These are phyloP conservation scores for Lactifluus subvellereus DNA, from an alignment of 768 basidiomycete genomes.

Conservation along the genomic window DNA sequence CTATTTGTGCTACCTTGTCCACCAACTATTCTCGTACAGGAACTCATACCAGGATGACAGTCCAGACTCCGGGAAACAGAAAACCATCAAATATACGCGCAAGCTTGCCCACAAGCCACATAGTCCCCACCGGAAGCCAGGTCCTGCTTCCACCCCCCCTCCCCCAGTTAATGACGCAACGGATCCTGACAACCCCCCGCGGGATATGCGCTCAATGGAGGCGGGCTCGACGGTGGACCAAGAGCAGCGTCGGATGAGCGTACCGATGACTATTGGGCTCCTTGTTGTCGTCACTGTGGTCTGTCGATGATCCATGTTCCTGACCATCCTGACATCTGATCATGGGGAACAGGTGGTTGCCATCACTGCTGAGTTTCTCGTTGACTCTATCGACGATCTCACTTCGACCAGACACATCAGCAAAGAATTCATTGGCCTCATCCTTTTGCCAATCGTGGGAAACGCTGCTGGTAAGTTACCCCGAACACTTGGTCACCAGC, in stretches of 20 bases:
- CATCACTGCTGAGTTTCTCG: constrained; percentile 57
- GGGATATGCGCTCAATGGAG: constrained; percentile 4
- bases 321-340: background rate
- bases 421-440: constrained; percentile 81
- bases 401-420: constrained; percentile 51
- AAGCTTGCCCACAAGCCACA: constrained; percentile 5
- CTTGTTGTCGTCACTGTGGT: constrained; percentile 38
- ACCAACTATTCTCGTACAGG: constrained; percentile 53
- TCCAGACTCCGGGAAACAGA: background rate
- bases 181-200: background rate
- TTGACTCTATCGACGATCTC: constrained; percentile 76
- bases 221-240: constrained; percentile 22
- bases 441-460: constrained; percentile 86
- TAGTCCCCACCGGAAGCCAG: background rate
- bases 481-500: background rate
- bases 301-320: constrained; percentile 13
- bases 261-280: constrained; percentile 33
- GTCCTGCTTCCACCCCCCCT: constrained; percentile 8
- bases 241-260: constrained; percentile 33
- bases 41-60: constrained; percentile 42
- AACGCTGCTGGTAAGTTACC: constrained; percentile 62
- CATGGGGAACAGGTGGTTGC: constrained; percentile 37
- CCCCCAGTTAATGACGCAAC: background rate
- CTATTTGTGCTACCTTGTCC: constrained; percentile 46
- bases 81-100: background rate